phyloP scores from a whole-genome alignment of 805 yeast genomes.

The Candida vaughaniae region DNA sequence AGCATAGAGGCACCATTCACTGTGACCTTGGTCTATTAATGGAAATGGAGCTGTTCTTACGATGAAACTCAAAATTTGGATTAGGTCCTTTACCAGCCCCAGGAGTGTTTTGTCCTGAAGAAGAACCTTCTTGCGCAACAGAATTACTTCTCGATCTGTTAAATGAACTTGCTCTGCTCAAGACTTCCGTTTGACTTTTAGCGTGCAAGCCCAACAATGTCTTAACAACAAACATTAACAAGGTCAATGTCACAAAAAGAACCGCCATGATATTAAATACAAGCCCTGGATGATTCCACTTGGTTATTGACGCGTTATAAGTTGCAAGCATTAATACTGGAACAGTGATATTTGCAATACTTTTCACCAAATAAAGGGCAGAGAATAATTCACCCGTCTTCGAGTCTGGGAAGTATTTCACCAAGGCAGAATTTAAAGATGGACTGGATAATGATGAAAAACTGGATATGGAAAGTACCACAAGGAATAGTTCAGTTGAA shows the following conservation, averaged over 20 bases:
- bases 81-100: background rate
- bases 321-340: slow-evolving; percentile 51
- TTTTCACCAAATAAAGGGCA: slow-evolving; percentile 60
- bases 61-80: background rate
- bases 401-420: slow-evolving; percentile 59
- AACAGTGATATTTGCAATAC: slow-evolving; percentile 42
- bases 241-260: slow-evolving; percentile 8
- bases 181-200: slow-evolving; percentile 10
- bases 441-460: slow-evolving; percentile 56
- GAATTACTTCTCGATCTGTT: slow-evolving; percentile 1
- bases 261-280: slow-evolving; percentile 22
- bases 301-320: slow-evolving; percentile 37
- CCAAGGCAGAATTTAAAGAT: slow-evolving; percentile 54
- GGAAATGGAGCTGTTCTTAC: background rate
- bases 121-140: background rate
- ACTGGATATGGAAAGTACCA: slow-evolving; percentile 38
- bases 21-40: too few species aligned
- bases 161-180: slow-evolving; percentile 13
- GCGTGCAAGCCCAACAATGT: slow-evolving; percentile 16
- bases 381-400: slow-evolving; percentile 74
- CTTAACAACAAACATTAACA: slow-evolving; percentile 16
- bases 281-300: slow-evolving; percentile 27
- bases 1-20: too few species aligned
- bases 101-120: background rate
- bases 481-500: slow-evolving; percentile 26